Evolutionary conservation across 345 rosid species (phyloP), one percentile per base, ranked within the genome.

Genomic region (Hirschfeldia incana): DNA sequence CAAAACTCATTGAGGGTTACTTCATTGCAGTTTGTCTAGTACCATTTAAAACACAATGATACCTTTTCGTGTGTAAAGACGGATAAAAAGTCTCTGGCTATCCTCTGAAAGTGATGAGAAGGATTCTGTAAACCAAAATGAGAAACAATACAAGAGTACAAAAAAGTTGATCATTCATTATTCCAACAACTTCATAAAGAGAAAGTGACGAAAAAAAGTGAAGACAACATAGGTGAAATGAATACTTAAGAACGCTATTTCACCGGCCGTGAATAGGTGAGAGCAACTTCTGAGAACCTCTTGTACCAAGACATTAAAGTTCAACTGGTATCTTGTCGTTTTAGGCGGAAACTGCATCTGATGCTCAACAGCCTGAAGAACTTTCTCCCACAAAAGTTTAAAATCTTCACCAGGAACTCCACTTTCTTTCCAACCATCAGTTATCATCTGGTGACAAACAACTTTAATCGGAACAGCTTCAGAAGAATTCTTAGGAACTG

Each of bases 1-100:
- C 30, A 10, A 37, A 44, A 57, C 32, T 30, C 65, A 39, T 67
- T 34, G 26, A 7, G n/a, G 51, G 49, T 28, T 2, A 21, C 66
- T 39, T 64, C 59, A 17, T 5, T 37, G 15, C 51, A 46, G 53
- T 33, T n/a, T n/a, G n/a, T n/a, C n/a, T n/a, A n/a, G n/a, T n/a
- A n/a, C n/a, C n/a, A n/a, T n/a, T n/a, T n/a, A n/a, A n/a, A n/a
- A n/a, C n/a, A n/a, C n/a, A n/a, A n/a, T n/a, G 21, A 21, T 66
- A 94, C 98, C 98, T 92, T 90, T 94, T 46, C 98, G 86, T 30
- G 85, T 79, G 83, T 91, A 91, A 78, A 94, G 95, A 81, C 97
- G 91, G 67, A 94, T 80, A 75, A 94, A 94, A 75, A 94, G 90
- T 85, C 95, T 87, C 76, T 91, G 98, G 83, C 97, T 83, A 80